Evolutionary conservation across 805 yeast species (phyloP), one percentile per base, ranked within the genome.

Genomic region (Cyberlindnera saturnus): DNA sequence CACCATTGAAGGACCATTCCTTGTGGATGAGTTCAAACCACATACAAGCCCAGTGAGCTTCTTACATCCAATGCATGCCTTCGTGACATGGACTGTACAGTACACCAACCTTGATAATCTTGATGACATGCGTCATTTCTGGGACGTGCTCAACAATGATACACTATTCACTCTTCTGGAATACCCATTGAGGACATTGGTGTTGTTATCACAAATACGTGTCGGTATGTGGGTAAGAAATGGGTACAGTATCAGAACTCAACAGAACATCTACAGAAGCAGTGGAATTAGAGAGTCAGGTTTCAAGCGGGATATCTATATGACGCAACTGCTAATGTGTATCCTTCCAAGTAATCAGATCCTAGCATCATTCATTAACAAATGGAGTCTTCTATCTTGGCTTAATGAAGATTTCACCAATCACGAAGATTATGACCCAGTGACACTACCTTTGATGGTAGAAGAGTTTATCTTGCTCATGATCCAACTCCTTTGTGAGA

Each of bases 181-280:
- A 49, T 81, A 84, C 49, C 84, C 96, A 0, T 61, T 93, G 17
- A 71, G 95, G 44, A 82, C 90, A 0, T 57, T 88, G 26, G 96
- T 86, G 0, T 62, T 86, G 8, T 63, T 87, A 50, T 79, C 96
- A 0, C 97, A 93, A 55, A 85, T 91, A 8, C 82, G 86, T 47
- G 80, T 85, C 0, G 96, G 96, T 0, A 75, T 84, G 44, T 91
- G 98, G 98, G 96, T 91, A 0, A 75, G 98, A 55, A 91, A 91
- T 62, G 99, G 99, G 0, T 74, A 78, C 45, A 82, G 90, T 34
- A 80, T 88, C 5, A 72, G 84, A 34, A 79, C 81, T 20, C 98
- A 91, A 57, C 71, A 85, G 49, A 83, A 81, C 51, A 79, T 89
- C 44, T 91, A 91, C 60, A 75, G 84, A 33, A 82, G 78, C 45